Evolutionary conservation across 495 filamentous ascomycete genomes (phyloP).

Genomic region (Aspergillus saccharolyticus): DNA sequence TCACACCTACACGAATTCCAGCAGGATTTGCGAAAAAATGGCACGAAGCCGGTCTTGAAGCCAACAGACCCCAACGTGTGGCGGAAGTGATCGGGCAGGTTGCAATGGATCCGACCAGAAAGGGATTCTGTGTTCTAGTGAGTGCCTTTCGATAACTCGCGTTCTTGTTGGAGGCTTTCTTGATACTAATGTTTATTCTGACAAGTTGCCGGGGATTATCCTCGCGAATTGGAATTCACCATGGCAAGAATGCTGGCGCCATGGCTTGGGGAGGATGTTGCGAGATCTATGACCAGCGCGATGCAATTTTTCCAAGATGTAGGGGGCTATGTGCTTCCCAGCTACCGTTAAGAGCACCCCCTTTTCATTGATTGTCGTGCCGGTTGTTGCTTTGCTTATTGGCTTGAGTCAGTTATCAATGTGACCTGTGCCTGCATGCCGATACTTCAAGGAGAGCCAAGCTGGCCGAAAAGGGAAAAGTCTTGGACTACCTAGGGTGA

Average conservation of each 20-base stretch:
- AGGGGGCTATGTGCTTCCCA: slow-evolving; percentile 29
- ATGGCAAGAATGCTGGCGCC: slow-evolving; percentile 14
- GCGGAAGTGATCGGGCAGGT: slow-evolving; percentile 18
- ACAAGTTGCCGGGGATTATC: slow-evolving; percentile 26
- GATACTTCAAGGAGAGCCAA: slow-evolving; percentile 5
- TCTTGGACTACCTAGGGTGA: slow-evolving; percentile 5
- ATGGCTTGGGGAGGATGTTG: slow-evolving; percentile 27
- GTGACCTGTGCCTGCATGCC: slow-evolving; percentile 14
- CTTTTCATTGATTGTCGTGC: not conserved
- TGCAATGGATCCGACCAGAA: slow-evolving; percentile 11
- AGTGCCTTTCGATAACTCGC: not conserved
- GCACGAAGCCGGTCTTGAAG: slow-evolving; percentile 17
- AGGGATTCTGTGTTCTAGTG: slow-evolving; percentile 16
- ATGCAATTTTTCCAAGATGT: slow-evolving; percentile 26
- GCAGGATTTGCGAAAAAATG: slow-evolving; percentile 20
- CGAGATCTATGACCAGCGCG: slow-evolving; percentile 21
- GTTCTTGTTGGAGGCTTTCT: not conserved
- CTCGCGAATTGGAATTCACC: slow-evolving; percentile 23
- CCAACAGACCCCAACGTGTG: slow-evolving; percentile 25
- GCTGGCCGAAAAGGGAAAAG: not conserved
- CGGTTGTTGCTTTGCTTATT: not conserved
- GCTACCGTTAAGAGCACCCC: not conserved
- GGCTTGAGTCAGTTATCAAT: not conserved
- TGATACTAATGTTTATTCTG: not conserved
- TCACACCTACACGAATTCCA: slow-evolving; percentile 27